These are phyloP conservation scores for Clonostachys rosea DNA, from an alignment of 2,329 filamentous ascomycete species.

Conservation along the genomic window DNA sequence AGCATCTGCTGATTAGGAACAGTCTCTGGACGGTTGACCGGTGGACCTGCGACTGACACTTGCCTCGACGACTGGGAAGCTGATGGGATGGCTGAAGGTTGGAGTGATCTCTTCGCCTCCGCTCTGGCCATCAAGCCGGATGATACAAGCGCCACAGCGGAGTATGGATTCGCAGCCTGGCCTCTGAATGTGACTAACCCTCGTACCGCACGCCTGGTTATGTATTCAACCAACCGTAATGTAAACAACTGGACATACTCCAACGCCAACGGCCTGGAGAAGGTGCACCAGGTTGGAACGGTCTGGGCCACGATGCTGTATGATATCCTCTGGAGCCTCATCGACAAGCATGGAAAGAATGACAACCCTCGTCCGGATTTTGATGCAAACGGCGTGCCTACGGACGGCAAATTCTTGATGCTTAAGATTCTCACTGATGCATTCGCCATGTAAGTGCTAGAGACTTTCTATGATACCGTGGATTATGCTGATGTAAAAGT, in stretches of 20 bases:
- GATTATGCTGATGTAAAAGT: too few relatives aligned
- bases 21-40: constrained; percentile 44
- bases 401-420: constrained; percentile 38
- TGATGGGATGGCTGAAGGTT: constrained; percentile 46
- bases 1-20: too few relatives aligned
- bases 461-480: too few relatives aligned
- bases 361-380: constrained; percentile 27
- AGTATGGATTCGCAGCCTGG: constrained; percentile 41
- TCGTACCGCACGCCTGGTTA: constrained; percentile 37
- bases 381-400: constrained; percentile 29
- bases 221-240: constrained; percentile 38
- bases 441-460: background rate
- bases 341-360: constrained; percentile 43
- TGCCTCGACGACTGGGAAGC: constrained; percentile 36
- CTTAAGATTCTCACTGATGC: constrained; percentile 23
- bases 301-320: constrained; percentile 46
- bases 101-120: constrained; percentile 44
- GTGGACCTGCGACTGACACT: constrained; percentile 39
- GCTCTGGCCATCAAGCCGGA: constrained; percentile 35
- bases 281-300: constrained; percentile 34
- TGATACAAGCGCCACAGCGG: constrained; percentile 35
- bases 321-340: constrained; percentile 46
- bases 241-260: constrained; percentile 34
- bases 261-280: constrained; percentile 20
- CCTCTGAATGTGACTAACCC: constrained; percentile 29